A percentile compares a stretch with the other conserved stretches of the same genome.
These are phyloP conservation scores for Penicillium corylophilum DNA, from an alignment of 2,329 filamentous ascomycete genomes.

Conservation along the genomic window DNA sequence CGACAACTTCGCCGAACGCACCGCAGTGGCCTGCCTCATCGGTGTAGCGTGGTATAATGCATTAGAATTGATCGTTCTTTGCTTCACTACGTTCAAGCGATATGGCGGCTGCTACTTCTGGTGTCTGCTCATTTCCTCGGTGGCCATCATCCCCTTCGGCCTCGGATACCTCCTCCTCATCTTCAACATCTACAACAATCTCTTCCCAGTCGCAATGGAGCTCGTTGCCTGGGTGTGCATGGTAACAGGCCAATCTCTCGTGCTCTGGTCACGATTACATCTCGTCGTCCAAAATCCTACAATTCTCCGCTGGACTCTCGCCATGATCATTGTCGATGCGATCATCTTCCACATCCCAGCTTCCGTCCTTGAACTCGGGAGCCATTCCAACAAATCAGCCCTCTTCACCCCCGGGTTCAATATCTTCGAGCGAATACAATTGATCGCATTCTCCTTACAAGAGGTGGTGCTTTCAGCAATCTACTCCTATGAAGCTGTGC, in stretches of 20 bases:
- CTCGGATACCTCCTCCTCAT: constrained; percentile 50
- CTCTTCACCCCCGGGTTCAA: constrained; percentile 37
- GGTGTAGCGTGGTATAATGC: constrained; percentile 51
- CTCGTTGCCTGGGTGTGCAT: constrained; percentile 47
- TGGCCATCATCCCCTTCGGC: constrained; percentile 45
- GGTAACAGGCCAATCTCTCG: constrained; percentile 50
- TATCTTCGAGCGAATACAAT: constrained; percentile 54
- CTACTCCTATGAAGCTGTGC: constrained; percentile 54
- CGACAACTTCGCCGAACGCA: constrained; percentile 11
- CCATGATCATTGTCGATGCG: constrained; percentile 47
- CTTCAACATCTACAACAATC: constrained; percentile 36
- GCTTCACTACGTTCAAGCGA: constrained; percentile 48
- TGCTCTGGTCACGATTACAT: constrained; percentile 51
- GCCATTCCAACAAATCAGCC: constrained; percentile 26
- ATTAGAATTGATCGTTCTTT: constrained; percentile 47
- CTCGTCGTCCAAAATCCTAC: constrained; percentile 41
- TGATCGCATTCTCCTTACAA: constrained; percentile 56
- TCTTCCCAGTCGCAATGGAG: constrained; percentile 41
- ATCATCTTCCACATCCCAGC: constrained; percentile 44
- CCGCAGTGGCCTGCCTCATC: constrained; percentile 31
- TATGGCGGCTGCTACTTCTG: constrained; percentile 52
- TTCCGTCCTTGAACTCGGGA: constrained; percentile 43
- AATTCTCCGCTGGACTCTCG: constrained; percentile 39
- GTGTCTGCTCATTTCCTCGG: constrained; percentile 44
- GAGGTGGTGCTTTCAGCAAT: constrained; percentile 53